phyloP scores from a whole-genome alignment of 2,329 filamentous ascomycete genomes.

The Alternaria viburni region DNA sequence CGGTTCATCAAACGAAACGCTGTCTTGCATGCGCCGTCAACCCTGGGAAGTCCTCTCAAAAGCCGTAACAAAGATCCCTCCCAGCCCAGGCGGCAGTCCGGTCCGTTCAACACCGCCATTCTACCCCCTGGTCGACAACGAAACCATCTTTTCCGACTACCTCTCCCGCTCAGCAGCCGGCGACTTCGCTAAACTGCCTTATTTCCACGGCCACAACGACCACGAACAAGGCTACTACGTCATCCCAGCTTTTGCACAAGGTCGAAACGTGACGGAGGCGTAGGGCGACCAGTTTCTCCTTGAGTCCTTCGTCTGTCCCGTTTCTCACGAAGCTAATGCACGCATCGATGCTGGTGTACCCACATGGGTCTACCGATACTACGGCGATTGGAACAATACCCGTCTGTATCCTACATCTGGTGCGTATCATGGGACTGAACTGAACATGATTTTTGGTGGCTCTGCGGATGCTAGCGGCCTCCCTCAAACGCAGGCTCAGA shows the following conservation, averaged over 20 bases:
- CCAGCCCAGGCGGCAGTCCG: conserved; percentile 24
- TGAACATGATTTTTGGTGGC: conserved; percentile 32
- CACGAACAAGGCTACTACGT: conserved; percentile 29
- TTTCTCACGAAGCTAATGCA: conserved; percentile 14
- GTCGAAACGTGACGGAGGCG: conserved; percentile 21
- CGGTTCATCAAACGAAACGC: conserved; percentile 7
- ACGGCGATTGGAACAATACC: conserved; percentile 27
- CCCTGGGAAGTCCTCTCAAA: conserved; percentile 12
- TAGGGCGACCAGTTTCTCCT: conserved; percentile 19
- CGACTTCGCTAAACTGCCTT: conserved; percentile 21
- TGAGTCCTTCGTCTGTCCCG: conserved; percentile 24
- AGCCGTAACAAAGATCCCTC: conserved; percentile 16
- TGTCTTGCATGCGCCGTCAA: conserved; percentile 27
- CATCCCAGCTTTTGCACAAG: conserved; percentile 24
- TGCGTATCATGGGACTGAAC: conserved; percentile 31
- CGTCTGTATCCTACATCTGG: conserved; percentile 28
- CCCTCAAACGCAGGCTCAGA: conserved; percentile 15
- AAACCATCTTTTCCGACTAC: conserved; percentile 30
- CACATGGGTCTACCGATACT: conserved; percentile 28
- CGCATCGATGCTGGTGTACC: conserved; percentile 15
- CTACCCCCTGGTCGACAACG: conserved; percentile 24
- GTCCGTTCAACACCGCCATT: conserved; percentile 24
- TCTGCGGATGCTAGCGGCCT: conserved; percentile 22
- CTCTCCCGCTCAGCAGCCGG: conserved; percentile 14
- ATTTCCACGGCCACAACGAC: conserved; percentile 27